These are phyloP conservation scores for Xylariaceae sp. DNA, from an alignment of 2,329 filamentous ascomycete species.

Conservation along the genomic window DNA sequence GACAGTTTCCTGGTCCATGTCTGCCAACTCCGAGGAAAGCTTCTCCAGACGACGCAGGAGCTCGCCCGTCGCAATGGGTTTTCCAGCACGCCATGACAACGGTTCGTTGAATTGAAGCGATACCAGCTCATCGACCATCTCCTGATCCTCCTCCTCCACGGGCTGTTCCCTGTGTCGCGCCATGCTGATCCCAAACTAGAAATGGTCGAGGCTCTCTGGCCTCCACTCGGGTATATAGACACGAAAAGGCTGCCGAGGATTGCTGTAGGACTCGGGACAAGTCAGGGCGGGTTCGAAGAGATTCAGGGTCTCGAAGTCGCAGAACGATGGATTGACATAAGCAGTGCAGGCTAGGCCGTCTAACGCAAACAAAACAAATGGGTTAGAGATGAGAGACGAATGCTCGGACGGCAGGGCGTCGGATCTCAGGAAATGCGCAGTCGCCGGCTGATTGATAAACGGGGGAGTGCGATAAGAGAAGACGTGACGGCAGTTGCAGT, in stretches of 20 bases:
- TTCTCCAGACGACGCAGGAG: conserved; percentile 76
- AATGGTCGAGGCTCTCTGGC: neutral
- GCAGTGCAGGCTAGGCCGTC: neutral
- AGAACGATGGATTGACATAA: neutral
- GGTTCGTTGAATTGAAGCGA: conserved; percentile 76
- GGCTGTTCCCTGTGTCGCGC: conserved; percentile 39
- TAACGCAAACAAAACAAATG: neutral
- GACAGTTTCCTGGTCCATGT: conserved; percentile 81
- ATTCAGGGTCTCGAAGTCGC: neutral
- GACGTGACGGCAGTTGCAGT: conserved; percentile 19
- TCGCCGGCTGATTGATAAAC: neutral
- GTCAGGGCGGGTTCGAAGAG: conserved; percentile 7
- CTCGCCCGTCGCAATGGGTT: conserved; percentile 77
- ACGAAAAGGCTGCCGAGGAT: neutral
- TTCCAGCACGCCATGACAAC: conserved; percentile 87
- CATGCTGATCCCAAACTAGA: conserved; percentile 29
- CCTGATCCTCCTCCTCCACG: conserved; percentile 38
- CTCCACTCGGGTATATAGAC: neutral
- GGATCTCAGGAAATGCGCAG: neutral
- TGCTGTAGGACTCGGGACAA: neutral
- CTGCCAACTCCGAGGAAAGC: conserved; percentile 76
- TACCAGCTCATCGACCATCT: conserved; percentile 39
- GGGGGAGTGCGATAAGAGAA: neutral
- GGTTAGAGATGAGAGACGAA: neutral
- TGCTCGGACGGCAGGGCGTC: neutral